A percentile compares a stretch with the other conserved stretches of the same genome.
phyloP scores from a whole-genome alignment of 495 filamentous ascomycete genomes.

The Aspergillus heteromorphus region DNA sequence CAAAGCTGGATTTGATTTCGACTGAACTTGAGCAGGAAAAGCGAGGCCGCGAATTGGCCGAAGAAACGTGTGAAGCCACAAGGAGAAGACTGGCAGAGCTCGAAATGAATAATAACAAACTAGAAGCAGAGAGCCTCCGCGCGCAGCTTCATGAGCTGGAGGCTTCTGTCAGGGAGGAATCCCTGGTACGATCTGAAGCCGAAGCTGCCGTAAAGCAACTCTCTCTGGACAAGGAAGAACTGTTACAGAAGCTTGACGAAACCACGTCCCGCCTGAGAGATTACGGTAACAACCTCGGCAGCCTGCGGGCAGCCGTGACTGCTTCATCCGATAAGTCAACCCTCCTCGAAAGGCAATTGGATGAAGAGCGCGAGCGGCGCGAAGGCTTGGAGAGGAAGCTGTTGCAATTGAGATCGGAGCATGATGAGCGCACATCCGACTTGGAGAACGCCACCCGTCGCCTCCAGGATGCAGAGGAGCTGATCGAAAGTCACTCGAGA shows the following conservation, averaged over 20 bases:
- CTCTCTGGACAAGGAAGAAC: conserved; percentile 75
- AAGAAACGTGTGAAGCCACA: conserved; percentile 79
- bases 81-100: conserved; percentile 78
- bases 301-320: conserved; percentile 71
- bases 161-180: conserved; percentile 70
- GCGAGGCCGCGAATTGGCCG: conserved; percentile 72
- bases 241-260: conserved; percentile 64
- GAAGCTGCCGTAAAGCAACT: conserved; percentile 67
- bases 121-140: conserved; percentile 78
- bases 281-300: conserved; percentile 63
- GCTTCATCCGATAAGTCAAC: conserved; percentile 69
- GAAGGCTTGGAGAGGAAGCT: conserved; percentile 78
- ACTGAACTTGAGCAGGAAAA: conserved; percentile 74
- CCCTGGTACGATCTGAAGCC: conserved; percentile 68
- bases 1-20: conserved; percentile 59
- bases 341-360: conserved; percentile 73
- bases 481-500: conserved; percentile 79
- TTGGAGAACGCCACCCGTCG: conserved; percentile 68
- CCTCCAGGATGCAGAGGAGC: conserved; percentile 79
- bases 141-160: conserved; percentile 76
- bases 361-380: conserved; percentile 73
- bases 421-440: conserved; percentile 78
- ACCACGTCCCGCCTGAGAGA: conserved; percentile 61
- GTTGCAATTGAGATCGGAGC: conserved; percentile 71
- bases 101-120: conserved; percentile 75